Evolutionary conservation across 441 rosid species (phyloP).

Genomic region (Pelargonium australe): DNA sequence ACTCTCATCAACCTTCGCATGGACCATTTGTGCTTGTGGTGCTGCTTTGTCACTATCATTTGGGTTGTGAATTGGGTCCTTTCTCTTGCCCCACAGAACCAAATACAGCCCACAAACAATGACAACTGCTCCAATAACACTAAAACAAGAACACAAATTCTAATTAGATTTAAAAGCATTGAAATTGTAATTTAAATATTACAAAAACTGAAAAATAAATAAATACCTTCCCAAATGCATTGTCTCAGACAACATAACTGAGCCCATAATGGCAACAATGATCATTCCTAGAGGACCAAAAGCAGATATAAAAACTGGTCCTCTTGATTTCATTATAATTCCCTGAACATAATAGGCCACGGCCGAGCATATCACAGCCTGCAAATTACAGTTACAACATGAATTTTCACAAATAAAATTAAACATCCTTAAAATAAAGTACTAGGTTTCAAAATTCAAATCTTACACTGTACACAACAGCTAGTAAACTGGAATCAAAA

Average conservation of each 20-base stretch:
- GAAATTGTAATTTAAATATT: no score
- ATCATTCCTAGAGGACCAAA: slow-evolving; percentile 52
- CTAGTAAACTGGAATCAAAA: slow-evolving; percentile 30
- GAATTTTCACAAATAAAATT: background rate
- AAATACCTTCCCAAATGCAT: slow-evolving; percentile 42
- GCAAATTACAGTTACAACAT: slow-evolving; percentile 6
- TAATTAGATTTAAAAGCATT: background rate
- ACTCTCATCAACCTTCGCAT: background rate
- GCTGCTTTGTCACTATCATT: background rate
- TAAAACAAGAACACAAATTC: slow-evolving; percentile 8
- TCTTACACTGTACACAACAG: slow-evolving; percentile 42
- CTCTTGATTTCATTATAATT: slow-evolving; percentile 36
- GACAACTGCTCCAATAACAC: slow-evolving; percentile 41
- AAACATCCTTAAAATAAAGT: background rate
- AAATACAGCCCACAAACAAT: slow-evolving; percentile 45
- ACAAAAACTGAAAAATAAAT: background rate
- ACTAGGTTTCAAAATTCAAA: background rate
- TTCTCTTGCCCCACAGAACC: slow-evolving; percentile 54
- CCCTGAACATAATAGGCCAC: slow-evolving; percentile 38
- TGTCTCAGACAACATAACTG: slow-evolving; percentile 39
- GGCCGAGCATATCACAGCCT: slow-evolving; percentile 55
- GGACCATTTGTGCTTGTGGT: background rate
- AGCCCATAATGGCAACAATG: slow-evolving; percentile 42
- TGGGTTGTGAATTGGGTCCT: background rate
- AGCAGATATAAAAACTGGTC: slow-evolving; percentile 58